These are phyloP conservation scores for Diutina neorugosa DNA, from an alignment of 1,139 yeast species.

Conservation along the genomic window DNA sequence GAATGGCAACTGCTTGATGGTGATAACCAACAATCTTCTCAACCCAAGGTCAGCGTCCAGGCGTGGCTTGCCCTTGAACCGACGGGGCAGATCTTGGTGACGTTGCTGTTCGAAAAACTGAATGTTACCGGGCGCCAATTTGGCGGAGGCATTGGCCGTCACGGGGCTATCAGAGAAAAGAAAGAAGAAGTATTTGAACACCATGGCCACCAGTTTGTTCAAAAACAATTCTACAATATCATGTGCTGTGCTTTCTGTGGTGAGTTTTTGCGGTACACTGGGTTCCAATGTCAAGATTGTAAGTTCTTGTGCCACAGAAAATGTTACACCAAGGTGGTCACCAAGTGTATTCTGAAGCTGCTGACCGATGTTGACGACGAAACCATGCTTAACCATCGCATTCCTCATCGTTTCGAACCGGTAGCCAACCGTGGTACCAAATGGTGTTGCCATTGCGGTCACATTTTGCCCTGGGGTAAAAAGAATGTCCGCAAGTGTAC, in stretches of 20 bases:
- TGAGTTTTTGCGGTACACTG: constrained; percentile 86
- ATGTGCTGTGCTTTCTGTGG: constrained; percentile 98
- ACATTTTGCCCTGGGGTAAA: constrained; percentile 86
- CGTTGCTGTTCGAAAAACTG: constrained; percentile 66
- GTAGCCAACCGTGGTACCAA: constrained; percentile 88
- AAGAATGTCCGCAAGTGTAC: constrained; percentile 90
- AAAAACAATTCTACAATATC: constrained; percentile 87
- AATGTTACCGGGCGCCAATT: constrained; percentile 30
- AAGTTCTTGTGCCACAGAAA: constrained; percentile 87
- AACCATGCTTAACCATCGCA: constrained; percentile 85
- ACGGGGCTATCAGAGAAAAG: constrained; percentile 93
- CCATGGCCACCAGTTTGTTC: constrained; percentile 94
- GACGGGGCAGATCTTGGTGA: constrained; percentile 74
- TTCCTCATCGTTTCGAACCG: constrained; percentile 92
- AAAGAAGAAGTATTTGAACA: constrained; percentile 93
- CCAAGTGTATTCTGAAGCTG: constrained; percentile 88
- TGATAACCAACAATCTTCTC: background rate
- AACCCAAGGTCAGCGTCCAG: background rate
- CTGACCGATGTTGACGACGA: constrained; percentile 71
- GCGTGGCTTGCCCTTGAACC: constrained; percentile 94
- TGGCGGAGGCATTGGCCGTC: constrained; percentile 77
- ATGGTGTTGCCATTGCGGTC: constrained; percentile 99
- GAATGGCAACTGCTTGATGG: constrained; percentile 22
- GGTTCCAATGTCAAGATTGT: constrained; percentile 95
- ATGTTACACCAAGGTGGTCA: constrained; percentile 87